These are phyloP conservation scores for Chlorencoelia australis DNA, from an alignment of 2,329 filamentous ascomycete genomes.

Conservation along the genomic window DNA sequence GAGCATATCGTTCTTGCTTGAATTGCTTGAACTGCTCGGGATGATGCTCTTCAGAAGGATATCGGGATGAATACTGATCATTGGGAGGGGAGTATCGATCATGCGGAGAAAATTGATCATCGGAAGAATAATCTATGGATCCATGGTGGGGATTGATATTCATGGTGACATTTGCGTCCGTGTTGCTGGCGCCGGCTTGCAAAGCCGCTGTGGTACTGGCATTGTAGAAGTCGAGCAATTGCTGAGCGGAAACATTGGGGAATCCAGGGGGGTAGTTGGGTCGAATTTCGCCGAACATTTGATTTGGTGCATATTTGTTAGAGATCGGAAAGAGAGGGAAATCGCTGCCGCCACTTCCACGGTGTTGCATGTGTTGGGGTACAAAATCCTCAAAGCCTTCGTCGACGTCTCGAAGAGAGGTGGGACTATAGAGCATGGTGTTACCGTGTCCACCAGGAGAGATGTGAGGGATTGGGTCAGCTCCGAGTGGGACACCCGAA, in stretches of 20 bases:
- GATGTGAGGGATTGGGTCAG: constrained; percentile 41
- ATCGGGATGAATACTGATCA: too few relatives aligned
- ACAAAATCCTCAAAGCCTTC: constrained; percentile 32
- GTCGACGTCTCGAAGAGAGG: constrained; percentile 50
- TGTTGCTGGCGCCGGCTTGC: constrained; percentile 7
- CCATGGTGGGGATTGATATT: constrained; percentile 4
- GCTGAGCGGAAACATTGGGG: constrained; percentile 15
- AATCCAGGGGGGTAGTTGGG: constrained; percentile 11
- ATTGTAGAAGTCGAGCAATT: constrained; percentile 23
- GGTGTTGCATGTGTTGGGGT: constrained; percentile 13
- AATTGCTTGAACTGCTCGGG: too few relatives aligned
- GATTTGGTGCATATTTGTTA: constrained; percentile 16
- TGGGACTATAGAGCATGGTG: constrained; percentile 58
- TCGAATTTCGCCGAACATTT: constrained; percentile 24
- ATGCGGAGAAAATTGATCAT: constrained; percentile 19
- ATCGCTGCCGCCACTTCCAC: constrained; percentile 10
- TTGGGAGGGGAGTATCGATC: too few relatives aligned
- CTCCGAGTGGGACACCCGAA: constrained; percentile 22
- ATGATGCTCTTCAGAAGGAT: too few relatives aligned
- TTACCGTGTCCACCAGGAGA: constrained; percentile 61
- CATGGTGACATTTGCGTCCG: constrained; percentile 2
- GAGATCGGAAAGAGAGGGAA: constrained; percentile 24
- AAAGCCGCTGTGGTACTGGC: constrained; percentile 18
- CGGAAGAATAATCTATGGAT: constrained; percentile 20
- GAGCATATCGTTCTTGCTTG: too few relatives aligned